Base-by-base conservation (phyloP, 1,284 basidiomycete species). In the Stygiomarasmius scandens region DNA sequence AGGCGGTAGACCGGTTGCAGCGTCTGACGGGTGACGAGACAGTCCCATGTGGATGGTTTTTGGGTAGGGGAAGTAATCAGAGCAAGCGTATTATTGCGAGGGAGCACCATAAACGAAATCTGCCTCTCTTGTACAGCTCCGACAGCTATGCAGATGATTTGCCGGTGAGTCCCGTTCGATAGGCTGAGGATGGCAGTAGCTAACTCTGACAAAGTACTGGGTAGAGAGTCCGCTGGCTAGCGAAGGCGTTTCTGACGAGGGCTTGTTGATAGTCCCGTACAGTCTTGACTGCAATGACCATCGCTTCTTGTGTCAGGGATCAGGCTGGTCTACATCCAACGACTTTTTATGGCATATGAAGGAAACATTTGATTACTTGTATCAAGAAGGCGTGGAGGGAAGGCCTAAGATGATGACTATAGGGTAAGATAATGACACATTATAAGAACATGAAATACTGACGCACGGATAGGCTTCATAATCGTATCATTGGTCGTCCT, bases 341-440 rank as follows among this genome's bases (percentile, higher is more conserved):
- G 54, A 56, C 41, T 56, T 56, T 24, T 44, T 41, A 16, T 49
- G 48, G 46, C 48, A 56, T 27, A 41, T 56, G 36, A 52, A 52
- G 22, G 54, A 56, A n/a, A 56, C 54, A 1, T 56, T 56, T 34
- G 54, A 56, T 32, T 50, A 56, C 8, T 27, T 56, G 32, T 56
- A 56, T 56, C 47, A 56, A 43, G 54, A 56, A 51, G 54, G 54
- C 8, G 23, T 41, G 5, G 54, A 56, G 23, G 54, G 54, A 49
- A 27, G 19, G 12, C 54, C 54, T 16, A 56, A 56, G 48, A 56
- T 56, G 54, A 56, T 56, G 54, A 52, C 55, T 14, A 36, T 57
- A 23, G 48, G 48, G 55, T 32, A 29, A 16, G 38, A 6, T 19
- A 12, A 54, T 32, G 29, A 5, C 29, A 19, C 32, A 23, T 10